phyloP scores from a whole-genome alignment of 352 stramenopile species.

The Pythium dissimile region DNA sequence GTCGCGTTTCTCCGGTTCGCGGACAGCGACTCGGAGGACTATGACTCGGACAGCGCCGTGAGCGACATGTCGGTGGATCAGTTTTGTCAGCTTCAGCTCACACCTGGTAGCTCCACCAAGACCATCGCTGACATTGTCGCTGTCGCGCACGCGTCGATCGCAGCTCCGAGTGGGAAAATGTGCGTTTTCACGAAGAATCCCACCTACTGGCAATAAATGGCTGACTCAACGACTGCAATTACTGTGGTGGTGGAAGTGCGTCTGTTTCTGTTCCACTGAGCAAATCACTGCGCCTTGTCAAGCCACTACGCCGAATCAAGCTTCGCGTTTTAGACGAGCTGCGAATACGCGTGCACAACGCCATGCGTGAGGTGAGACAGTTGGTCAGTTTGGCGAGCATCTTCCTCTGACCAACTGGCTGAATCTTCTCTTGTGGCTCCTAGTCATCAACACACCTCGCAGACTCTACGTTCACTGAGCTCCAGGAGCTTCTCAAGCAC shows the following conservation, averaged over 20 bases:
- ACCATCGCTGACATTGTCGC: neutral
- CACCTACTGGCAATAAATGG: too few species aligned
- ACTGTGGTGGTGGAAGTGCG: too few species aligned
- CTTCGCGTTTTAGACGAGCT: conserved; percentile 53
- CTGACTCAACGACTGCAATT: too few species aligned
- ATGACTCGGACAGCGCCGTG: conserved; percentile 19
- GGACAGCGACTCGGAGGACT: conserved; percentile 23
- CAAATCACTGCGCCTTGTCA: neutral
- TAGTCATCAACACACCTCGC: neutral
- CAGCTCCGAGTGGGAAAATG: conserved; percentile 1
- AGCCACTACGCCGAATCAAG: conserved; percentile 48
- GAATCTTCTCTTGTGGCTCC: neutral
- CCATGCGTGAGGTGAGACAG: conserved; percentile 14
- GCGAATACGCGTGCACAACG: conserved; percentile 23
- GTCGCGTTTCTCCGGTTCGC: conserved; percentile 23
- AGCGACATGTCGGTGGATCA: conserved; percentile 12
- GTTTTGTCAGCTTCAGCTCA: conserved; percentile 7
- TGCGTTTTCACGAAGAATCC: too few species aligned
- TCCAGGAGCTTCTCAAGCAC: conserved; percentile 27
- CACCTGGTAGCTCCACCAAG: neutral
- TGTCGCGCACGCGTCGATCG: neutral
- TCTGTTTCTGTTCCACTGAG: conserved; percentile 15
- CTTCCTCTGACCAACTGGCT: neutral
- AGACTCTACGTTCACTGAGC: conserved; percentile 4
- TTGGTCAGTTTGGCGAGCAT: too few species aligned